phyloP scores from a whole-genome alignment of 2,329 filamentous ascomycete genomes.

The Apiospora marii region DNA sequence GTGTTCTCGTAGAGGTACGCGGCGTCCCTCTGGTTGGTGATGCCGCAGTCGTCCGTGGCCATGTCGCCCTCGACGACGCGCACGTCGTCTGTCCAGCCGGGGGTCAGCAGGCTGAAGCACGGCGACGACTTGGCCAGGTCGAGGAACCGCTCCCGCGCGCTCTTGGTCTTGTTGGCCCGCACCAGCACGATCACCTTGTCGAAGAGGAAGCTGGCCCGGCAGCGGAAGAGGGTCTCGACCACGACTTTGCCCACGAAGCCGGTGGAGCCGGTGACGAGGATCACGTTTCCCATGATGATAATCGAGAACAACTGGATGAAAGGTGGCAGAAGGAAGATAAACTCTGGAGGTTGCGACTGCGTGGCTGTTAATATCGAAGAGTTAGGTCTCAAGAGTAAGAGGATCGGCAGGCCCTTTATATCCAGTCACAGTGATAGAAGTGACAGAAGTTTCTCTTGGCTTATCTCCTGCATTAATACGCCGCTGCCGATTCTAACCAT shows the following conservation, averaged over 20 bases:
- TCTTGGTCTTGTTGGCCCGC: conserved; percentile 7
- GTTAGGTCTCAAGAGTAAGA: too few relatives aligned
- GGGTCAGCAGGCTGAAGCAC: background rate
- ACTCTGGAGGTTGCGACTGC: background rate
- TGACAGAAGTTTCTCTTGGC: background rate
- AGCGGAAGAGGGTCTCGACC: conserved; percentile 5
- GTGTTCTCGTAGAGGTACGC: background rate
- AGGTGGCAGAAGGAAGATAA: background rate
- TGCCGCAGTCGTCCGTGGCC: background rate
- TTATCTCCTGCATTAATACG: background rate
- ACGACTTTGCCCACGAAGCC: conserved; percentile 6
- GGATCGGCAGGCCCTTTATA: background rate
- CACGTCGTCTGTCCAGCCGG: background rate
- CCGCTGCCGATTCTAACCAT: background rate
- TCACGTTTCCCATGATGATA: background rate
- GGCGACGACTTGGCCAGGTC: background rate
- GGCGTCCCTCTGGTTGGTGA: background rate
- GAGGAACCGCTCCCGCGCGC: background rate
- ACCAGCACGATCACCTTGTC: background rate
- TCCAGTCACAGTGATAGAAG: too few relatives aligned
- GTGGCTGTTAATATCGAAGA: background rate
- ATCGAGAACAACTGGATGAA: background rate
- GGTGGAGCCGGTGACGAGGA: background rate
- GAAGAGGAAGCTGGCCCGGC: conserved; percentile 2
- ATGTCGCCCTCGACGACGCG: conserved; percentile 8